Evolutionary conservation across 352 stramenopile species (phyloP).

Genomic region (Globisporangium yorkense): DNA sequence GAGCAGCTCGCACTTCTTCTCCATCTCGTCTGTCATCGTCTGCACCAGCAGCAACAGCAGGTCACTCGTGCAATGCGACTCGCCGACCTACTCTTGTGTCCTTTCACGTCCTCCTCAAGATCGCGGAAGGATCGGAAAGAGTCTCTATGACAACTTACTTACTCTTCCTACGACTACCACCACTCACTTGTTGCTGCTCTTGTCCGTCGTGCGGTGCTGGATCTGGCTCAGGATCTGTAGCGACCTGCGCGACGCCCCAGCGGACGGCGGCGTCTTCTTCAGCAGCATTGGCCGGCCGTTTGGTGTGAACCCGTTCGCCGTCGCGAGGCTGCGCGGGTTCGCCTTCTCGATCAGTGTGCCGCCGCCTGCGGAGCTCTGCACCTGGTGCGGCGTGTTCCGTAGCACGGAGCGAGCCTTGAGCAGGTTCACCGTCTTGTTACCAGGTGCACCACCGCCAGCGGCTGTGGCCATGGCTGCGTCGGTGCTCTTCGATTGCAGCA

Average conservation of each 20-base stretch:
- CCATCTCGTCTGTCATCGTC: conserved; percentile 13
- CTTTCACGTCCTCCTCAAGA: not conserved
- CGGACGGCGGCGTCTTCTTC: conserved; percentile 61
- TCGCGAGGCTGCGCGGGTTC: conserved; percentile 13
- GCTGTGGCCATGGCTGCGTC: conserved; percentile 17
- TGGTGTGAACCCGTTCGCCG: conserved; percentile 24
- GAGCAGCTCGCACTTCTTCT: conserved; percentile 51
- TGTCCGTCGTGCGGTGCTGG: conserved; percentile 32
- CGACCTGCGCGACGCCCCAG: conserved; percentile 55
- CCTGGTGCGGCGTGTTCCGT: conserved; percentile 11
- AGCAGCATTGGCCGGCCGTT: conserved; percentile 24
- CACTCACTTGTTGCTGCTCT: not conserved
- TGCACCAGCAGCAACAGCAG: not conserved
- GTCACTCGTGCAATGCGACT: not conserved
- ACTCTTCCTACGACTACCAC: not conserved
- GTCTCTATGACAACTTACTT: not conserved
- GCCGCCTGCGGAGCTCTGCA: conserved; percentile 9
- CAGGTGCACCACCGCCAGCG: too few relatives aligned
- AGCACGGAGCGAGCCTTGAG: conserved; percentile 69
- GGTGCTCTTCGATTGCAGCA: conserved; percentile 47
- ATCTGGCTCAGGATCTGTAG: conserved; percentile 85
- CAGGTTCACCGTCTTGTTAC: conserved; percentile 70
- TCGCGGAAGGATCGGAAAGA: not conserved
- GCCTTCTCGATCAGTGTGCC: conserved; percentile 4
- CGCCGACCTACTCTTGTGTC: not conserved